A percentile compares a stretch with the other conserved stretches of the same genome.
phyloP scores from a whole-genome alignment of 1,139 yeast species.

The Meyerozyma smithsonii region DNA sequence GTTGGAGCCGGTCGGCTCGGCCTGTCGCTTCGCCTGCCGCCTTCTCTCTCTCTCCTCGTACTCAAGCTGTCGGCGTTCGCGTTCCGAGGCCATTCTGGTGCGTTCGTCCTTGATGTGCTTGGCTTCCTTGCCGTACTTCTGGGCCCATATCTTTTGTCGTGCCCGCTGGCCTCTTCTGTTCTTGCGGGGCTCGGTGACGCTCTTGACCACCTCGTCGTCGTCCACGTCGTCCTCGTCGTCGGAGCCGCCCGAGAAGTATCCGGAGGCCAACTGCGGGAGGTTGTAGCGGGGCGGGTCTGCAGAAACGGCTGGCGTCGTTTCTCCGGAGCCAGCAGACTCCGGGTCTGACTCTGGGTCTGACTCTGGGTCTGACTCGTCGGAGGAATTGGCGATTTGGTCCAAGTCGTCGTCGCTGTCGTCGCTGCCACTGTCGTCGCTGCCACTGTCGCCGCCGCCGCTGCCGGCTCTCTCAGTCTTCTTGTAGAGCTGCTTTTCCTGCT shows the following conservation, averaged over 20 bases:
- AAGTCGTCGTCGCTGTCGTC: conserved; percentile 10
- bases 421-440: conserved; percentile 10
- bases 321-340: too few species aligned
- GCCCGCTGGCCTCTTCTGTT: conserved; percentile 97
- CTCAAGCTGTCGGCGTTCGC: conserved; percentile 57
- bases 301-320: too few species aligned
- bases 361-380: conserved; percentile 1
- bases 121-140: conserved; percentile 81
- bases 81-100: conserved; percentile 47
- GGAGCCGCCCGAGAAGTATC: conserved; percentile 76
- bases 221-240: conserved; percentile 55
- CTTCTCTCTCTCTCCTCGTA: conserved; percentile 70
- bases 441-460: conserved; percentile 10
- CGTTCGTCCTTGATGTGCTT: conserved; percentile 69
- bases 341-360: conserved; percentile 8
- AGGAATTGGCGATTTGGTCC: conserved; percentile 12
- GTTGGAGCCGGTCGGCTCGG: conserved; percentile 35
- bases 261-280: conserved; percentile 70
- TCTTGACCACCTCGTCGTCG: conserved; percentile 56
- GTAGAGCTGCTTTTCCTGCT: conserved; percentile 34
- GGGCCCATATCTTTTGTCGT: conserved; percentile 93
- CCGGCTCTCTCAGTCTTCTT: conserved; percentile 12
- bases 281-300: conserved; percentile 31
- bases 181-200: conserved; percentile 53
- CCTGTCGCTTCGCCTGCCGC: conserved; percentile 49